Conservation (phyloP, 495 filamentous ascomycete genomes). For the Xylaria cubensis region DNA sequence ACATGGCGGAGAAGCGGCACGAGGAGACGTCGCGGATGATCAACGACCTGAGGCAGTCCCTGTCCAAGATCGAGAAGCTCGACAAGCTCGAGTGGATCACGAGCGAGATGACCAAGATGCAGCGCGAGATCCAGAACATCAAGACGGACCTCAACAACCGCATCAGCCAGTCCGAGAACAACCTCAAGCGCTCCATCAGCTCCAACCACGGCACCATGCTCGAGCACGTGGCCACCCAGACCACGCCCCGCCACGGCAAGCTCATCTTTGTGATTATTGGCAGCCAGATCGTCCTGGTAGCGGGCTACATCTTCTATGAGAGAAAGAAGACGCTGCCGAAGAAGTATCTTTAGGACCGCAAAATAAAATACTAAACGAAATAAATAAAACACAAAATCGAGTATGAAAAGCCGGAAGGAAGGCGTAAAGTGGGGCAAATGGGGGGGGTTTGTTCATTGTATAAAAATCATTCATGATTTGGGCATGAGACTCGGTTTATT, state of each 20-base stretch:
- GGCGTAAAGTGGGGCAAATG: constrained; percentile 3
- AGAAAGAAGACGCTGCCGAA: constrained; percentile 79
- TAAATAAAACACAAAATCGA: no score
- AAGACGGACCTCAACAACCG: constrained; percentile 50
- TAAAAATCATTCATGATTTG: no score
- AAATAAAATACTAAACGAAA: no score
- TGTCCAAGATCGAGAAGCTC: constrained; percentile 51
- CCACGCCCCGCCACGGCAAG: constrained; percentile 69
- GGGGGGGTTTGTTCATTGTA: constrained; percentile 31
- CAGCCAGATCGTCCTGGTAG: constrained; percentile 74
- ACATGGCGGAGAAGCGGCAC: constrained; percentile 65
- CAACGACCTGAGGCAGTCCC: constrained; percentile 46
- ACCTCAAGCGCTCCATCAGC: constrained; percentile 73
- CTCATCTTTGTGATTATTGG: constrained; percentile 78
- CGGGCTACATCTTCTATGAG: constrained; percentile 81
- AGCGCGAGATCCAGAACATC: constrained; percentile 68
- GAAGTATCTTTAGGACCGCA: constrained; percentile 84
- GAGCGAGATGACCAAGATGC: constrained; percentile 65
- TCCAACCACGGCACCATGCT: constrained; percentile 73
- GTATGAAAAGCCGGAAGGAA: background rate
- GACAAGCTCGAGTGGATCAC: constrained; percentile 48
- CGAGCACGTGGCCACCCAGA: constrained; percentile 61
- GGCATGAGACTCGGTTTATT: background rate
- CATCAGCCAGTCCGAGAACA: constrained; percentile 74
- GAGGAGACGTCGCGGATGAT: constrained; percentile 55